Base-by-base conservation (phyloP, 495 filamentous ascomycete genomes). In the Penicillium turbatum region DNA sequence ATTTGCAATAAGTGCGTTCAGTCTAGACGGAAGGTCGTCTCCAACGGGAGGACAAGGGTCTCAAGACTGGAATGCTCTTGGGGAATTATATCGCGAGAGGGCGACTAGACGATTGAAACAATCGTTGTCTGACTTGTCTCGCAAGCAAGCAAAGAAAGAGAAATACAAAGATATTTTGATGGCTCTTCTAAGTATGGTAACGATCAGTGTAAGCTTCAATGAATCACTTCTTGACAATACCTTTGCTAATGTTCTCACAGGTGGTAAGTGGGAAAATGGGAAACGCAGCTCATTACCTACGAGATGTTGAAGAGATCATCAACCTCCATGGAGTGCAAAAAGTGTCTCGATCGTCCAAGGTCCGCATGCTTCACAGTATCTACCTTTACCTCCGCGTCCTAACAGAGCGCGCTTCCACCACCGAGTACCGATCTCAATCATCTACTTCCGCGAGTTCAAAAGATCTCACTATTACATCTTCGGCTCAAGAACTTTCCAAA, bases 301-400 rank as follows among this genome's bases (percentile, higher is more conserved):
- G 40, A 29, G 40, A 29, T 15, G 27, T 43, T 15, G 40, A 43
- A 11, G 24, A 43, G 40, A 43, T 43, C 13, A 43, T 43, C n/a
- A 43, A 43, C 27, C 11, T 43, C 16, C 13, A 29, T 27, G 46
- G 46, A 15, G 19, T 49, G 10, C 46, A 24, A 27, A 49, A 49
- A 12, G 32, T 27, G 12, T 16, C 46, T 11, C 31, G 21, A 40
- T 61, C 58, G 26, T 39, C 43, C 11, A 61, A 61, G 51, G 54
- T 61, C 8, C 50, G 51, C 21, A 61, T 61, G 58, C 54, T 61
- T 5, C 53, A 56, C 39, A 49, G 53, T 39, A 61, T 61, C 11
- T 56, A 55, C 31, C 44, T 56, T 30, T 56, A 56, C 11, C 53
- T 56, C n/a, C 49, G 58, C 2, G 54, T 56, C 9, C 36, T 61